Evolutionary conservation across 2,329 filamentous ascomycete species (phyloP), one percentile per base, ranked within the genome.

Genomic region (Ophiostoma himal-ulmi): DNA sequence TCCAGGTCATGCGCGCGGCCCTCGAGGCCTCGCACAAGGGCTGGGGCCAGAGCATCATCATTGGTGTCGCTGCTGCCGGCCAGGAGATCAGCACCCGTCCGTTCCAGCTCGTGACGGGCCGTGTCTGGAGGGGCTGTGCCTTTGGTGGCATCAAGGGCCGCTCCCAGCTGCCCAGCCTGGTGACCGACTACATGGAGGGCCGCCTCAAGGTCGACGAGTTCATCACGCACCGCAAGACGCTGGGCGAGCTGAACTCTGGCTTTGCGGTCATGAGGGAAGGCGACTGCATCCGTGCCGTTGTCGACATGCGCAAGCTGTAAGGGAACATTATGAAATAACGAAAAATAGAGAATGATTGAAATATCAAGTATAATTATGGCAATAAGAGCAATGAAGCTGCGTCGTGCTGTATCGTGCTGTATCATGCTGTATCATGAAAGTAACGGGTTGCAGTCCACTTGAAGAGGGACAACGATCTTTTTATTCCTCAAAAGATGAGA

Each of bases 1-100:
- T 98, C 69, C 88, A 89, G 75, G 95, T 99, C 70, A 99, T 97
- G 95, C 88, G 95, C 74, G 91, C 92, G 69, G 95, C 95, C 57
- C 88, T 99, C 72, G 94, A 99, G 84, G 94, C 95, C 67, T 98
- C 94, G 85, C 95, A 99, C 86, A 99, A 99, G 88, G 95, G 95
- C 67, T 99, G 95, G 95, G 95, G 95, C 77, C 88, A 97, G 86
- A 96, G 91, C 79, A 97, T 99, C 81, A 88, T 99, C 80, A 99
- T 99, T 77, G 95, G 95, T 81, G 95, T 99, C 74, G 94, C 94
- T 73, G 94, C 94, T 75, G 94, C 94, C 71, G 94, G 94, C 69
- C 94, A 97, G 83, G 94, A 98, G 83, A 98, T 98, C 76, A 85
- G 90, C 74, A 98, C 94, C 69, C 87, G 94, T 71, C 60, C 95